Conservation (phyloP, 1,139 yeast species). For the Trichomonascaceae sp. region DNA sequence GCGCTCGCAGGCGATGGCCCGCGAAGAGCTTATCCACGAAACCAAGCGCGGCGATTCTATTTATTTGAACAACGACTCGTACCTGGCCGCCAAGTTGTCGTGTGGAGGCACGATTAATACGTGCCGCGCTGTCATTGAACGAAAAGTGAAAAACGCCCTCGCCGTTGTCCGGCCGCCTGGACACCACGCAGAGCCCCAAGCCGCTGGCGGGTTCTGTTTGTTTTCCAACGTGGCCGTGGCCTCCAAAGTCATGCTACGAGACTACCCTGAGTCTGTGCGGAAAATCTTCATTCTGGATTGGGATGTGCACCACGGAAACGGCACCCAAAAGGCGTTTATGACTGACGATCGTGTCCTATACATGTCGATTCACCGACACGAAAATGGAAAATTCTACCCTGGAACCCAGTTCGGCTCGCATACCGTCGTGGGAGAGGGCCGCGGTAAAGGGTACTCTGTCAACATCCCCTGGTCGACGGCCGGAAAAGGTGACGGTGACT, state of each 20-base stretch:
- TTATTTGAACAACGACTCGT: constrained; percentile 86
- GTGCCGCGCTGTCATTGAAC: constrained; percentile 89
- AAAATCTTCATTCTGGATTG: constrained; percentile 81
- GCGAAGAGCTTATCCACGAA: constrained; percentile 65
- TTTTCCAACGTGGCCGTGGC: constrained; percentile 97
- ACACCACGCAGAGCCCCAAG: constrained; percentile 96
- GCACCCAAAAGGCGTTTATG: constrained; percentile 86
- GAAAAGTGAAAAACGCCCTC: constrained; percentile 76
- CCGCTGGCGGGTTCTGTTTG: constrained; percentile 94
- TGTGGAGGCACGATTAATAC: constrained; percentile 98
- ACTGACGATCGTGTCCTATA: constrained; percentile 85
- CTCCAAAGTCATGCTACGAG: constrained; percentile 67
- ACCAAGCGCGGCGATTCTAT: constrained; percentile 93
- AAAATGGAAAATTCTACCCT: constrained; percentile 86
- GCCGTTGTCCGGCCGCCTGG: constrained; percentile 99
- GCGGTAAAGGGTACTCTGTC: constrained; percentile 74
- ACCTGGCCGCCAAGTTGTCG: constrained; percentile 73
- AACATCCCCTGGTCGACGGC: constrained; percentile 92
- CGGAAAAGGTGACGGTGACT: constrained; percentile 94
- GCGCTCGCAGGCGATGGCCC: constrained; percentile 64
- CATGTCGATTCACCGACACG: constrained; percentile 84
- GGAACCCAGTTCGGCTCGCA: constrained; percentile 77
- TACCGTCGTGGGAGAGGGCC: constrained; percentile 69
- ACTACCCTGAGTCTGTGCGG: constrained; percentile 80
- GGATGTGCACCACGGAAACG: constrained; percentile 98